Conservation (phyloP, 169 alveolate genomes). For the Plasmodium coatneyi region DNA sequence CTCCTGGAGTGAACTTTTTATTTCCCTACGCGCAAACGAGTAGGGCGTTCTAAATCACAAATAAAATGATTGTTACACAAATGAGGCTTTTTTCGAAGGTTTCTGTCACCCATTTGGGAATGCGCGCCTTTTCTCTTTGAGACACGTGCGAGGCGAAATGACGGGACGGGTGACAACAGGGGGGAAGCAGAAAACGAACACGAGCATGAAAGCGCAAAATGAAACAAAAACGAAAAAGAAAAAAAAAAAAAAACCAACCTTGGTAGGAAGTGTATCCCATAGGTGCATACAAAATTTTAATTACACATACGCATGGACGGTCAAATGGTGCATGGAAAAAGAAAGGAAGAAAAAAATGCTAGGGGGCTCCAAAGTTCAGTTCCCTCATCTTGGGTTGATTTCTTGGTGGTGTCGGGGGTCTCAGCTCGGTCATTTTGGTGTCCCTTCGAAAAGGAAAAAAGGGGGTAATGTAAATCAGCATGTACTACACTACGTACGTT, state of each 20-base stretch:
- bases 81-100: not conserved
- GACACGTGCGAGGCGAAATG: not conserved
- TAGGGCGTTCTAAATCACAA: not conserved
- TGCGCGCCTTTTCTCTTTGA: not conserved
- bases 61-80: not conserved
- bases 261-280: not conserved
- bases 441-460: conserved; percentile 78
- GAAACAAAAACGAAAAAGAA: not conserved
- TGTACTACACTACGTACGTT: not conserved
- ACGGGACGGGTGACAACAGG: not conserved
- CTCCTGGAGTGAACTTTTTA: not conserved
- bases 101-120: not conserved
- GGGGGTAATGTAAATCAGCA: not conserved
- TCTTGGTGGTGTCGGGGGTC: conserved; percentile 89
- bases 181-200: not conserved
- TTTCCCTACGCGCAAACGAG: not conserved
- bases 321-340: conserved; percentile 5
- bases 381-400: conserved; percentile 84
- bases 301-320: not conserved
- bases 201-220: not conserved
- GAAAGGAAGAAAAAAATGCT: not conserved
- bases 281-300: not conserved
- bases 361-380: conserved; percentile 82
- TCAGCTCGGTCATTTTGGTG: conserved; percentile 85
- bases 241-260: not conserved